Evolutionary conservation across 1,284 basidiomycete genomes (phyloP), one percentile per base, ranked within the genome.

Genomic region (Cutaneotrichosporon daszewskae): DNA sequence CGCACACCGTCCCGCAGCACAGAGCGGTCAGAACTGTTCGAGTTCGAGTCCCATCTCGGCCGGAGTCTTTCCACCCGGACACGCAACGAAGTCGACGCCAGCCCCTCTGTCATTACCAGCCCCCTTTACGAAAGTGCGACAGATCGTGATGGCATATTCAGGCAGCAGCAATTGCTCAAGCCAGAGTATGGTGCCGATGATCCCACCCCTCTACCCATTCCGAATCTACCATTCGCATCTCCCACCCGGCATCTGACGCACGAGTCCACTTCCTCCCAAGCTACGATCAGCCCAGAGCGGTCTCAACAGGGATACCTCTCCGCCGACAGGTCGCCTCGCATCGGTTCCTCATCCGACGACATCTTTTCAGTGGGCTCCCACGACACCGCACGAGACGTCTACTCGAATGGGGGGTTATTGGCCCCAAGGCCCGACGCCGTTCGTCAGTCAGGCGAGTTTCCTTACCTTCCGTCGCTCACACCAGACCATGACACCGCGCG

Each of bases 41-140:
- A 70, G 45, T 70, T 64, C 43, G 65, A 68, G 39, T 39, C 51
- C 4, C 64, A 69, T 40, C 57, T 70, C 1, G 49, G 60, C 9
- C 49, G 68, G 16, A 61, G 55, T 31, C 31, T 68, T 11, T 68
- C 66, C 1, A 58, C 58, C 39, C 57, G 65, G 5, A 66, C 67
- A 2, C 50, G 61, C 23, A 53, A 49, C 3, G 61, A 53, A 8
- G 14, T 42, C 4, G 51, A 49, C 1, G 7, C 24, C 11, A 41
- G 36, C 14, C 41, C 47, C 11, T 37, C 38, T 17, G 14, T 47
- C 5, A 13, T 38, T 18, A 37, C 51, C 5, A 37, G 38, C 13
- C 43, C 42, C 3, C 27, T 45, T 18, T 33, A 33, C 14, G 45
- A 52, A 31, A 36, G 42, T 24, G 37, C 24, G 17, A 26, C 23